Evolutionary conservation across 257 asterid genomes (phyloP), one percentile per base, ranked within the genome.

Genomic region (Petunia secreta): DNA sequence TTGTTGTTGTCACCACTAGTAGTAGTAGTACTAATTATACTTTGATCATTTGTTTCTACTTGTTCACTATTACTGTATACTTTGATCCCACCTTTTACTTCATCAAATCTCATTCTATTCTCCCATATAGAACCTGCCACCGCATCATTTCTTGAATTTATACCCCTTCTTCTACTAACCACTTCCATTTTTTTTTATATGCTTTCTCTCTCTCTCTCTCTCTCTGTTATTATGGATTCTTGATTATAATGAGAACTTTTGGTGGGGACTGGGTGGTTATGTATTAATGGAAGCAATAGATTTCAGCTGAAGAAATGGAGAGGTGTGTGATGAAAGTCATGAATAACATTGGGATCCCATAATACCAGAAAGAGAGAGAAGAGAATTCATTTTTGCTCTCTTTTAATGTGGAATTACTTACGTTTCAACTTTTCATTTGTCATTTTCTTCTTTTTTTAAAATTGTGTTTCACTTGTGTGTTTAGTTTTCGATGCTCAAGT

Each of bases 101-200:
- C 84, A 78, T 91, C 97, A 66, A 86, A 84, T 86, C 88, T 95
- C 94, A 92, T 93, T 81, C 97, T 89, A 86, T 87, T 90, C 78
- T 93, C 99, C 99, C 99, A 92, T 80, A 93, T 90, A 83, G 96
- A 93, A 54, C 97, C 97, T 85, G 89, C 89, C 80, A 80, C 84
- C 16, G 80, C 85, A 63, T 82, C 88, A 58, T 65, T 79, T 90
- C 91, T 94, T 64, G 97, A 90, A 38, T 63, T 86, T 59, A 83
- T 85, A 50, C 86, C 80, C 67, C 88, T 85, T 63, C 88, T 93
- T 69, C 87, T 89, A 41, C 84, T 82, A 57, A 84, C 84, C 79
- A 75, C 85, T 83, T 90, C 92, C 90, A 87, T 85, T 41, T 53
- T 55, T 58, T 76, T 84, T 71, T 79, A 85, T 55, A 71, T 77